Conservation (phyloP, 2,329 filamentous ascomycete species). For the Aspergillus alliaceus region DNA sequence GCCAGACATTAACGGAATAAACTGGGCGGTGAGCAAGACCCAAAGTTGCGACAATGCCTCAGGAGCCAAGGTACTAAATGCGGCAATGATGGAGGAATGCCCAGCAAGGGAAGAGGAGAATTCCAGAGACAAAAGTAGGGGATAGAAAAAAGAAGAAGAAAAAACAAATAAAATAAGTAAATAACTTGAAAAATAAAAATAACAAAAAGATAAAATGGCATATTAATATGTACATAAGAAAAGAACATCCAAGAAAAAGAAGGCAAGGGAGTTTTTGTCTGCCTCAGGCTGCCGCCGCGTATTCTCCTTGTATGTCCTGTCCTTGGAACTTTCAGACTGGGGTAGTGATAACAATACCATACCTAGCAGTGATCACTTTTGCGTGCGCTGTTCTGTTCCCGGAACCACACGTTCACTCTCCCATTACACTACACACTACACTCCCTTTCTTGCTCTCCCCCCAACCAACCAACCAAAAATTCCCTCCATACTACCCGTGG, state of each 20-base stretch:
- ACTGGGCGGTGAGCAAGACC: conserved; percentile 12
- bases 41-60: conserved; percentile 11
- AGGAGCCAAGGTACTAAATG: conserved; percentile 9
- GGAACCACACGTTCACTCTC: not conserved
- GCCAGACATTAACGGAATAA: conserved; percentile 16
- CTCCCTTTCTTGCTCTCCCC: conserved; percentile 15
- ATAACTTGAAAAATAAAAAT: too few species aligned
- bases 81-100: not conserved
- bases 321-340: not conserved
- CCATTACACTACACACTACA: not conserved
- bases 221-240: too few species aligned
- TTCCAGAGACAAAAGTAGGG: not conserved
- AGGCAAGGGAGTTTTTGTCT: not conserved
- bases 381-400: not conserved
- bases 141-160: not conserved
- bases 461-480: conserved; percentile 21
- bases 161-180: not conserved
- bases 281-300: not conserved
- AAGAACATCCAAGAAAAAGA: too few species aligned
- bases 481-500: conserved; percentile 21
- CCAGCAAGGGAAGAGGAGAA: too few species aligned
- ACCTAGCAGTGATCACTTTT: not conserved
- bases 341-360: not conserved
- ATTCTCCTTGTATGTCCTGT: not conserved
- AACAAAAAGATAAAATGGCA: too few species aligned